These are phyloP conservation scores for Przewalskia tangutica DNA, from an alignment of 257 asterid species.

Conservation along the genomic window DNA sequence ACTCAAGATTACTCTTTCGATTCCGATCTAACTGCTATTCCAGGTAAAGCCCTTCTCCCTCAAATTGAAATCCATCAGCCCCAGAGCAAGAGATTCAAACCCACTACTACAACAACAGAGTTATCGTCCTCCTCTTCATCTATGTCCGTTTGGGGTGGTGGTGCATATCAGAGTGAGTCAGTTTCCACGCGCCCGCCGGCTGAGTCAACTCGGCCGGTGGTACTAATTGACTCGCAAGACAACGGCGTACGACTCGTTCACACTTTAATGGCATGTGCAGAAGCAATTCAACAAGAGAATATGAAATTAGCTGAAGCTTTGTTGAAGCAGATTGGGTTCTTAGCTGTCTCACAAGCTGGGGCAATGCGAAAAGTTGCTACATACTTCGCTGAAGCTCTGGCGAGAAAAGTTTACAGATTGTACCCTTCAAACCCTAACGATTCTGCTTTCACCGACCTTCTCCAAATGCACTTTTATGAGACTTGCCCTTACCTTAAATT, in stretches of 20 bases:
- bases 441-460: slow-evolving; percentile 43
- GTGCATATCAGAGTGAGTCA: not conserved
- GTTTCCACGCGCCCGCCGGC: slow-evolving; percentile 9
- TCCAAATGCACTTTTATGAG: slow-evolving; percentile 86
- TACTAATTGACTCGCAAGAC: slow-evolving; percentile 74
- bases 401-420: slow-evolving; percentile 50
- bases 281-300: slow-evolving; percentile 64
- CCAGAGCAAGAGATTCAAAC: slow-evolving; percentile 34
- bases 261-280: slow-evolving; percentile 81
- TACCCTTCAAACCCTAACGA: slow-evolving; percentile 45
- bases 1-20: slow-evolving; percentile 42
- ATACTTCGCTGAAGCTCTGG: slow-evolving; percentile 72
- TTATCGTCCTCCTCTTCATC: not conserved
- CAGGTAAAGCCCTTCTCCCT: slow-evolving; percentile 62
- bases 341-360: slow-evolving; percentile 76
- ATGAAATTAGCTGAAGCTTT: slow-evolving; percentile 56
- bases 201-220: slow-evolving; percentile 38
- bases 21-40: slow-evolving; percentile 76
- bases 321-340: slow-evolving; percentile 52
- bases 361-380: slow-evolving; percentile 89
- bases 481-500: slow-evolving; percentile 80
- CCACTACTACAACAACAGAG: not conserved
- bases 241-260: slow-evolving; percentile 80
- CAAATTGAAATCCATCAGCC: slow-evolving; percentile 24
- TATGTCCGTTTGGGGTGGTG: not conserved